Base-by-base conservation (phyloP, 352 stramenopile genomes). In the Pythium utonaiense region DNA sequence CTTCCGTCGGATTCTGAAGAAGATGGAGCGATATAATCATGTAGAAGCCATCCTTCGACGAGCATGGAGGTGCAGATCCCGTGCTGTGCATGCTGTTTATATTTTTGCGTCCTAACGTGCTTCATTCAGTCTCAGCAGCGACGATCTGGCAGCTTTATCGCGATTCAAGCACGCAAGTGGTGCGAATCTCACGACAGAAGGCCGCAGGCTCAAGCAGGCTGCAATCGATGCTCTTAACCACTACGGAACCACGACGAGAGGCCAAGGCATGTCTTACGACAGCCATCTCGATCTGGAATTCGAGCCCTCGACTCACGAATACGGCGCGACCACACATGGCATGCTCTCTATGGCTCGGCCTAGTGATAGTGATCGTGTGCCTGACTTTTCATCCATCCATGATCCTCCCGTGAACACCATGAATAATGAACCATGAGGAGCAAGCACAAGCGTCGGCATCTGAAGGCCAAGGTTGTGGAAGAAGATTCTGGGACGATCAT, bases 1-100 rank as follows among this genome's bases (percentile, higher is more conserved):
- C 53, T 88, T 88, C 53, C 82, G 80, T 61, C 74, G 75, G 47
- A 84, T 85, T 47, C 58, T 88, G 8, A 83, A 85, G 69, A 85
- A 85, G 45, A 86, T 86, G 78, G 71, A 83, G 31, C 77, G 78
- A 10, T 88, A 88, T 54, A 74, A 70, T 36, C 71, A 74, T 6
- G 69, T 86, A 13, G 78, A 88, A 66, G 71, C 74, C 36, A 80
- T 86, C 17, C 57, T 88, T 40, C 73, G 75, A 17, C 77, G 75
- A 24, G 78, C 75, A 21, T 88, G 78, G 78, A 86, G 74, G 78
- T 88, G 52, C 22, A 31, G 6, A n/a, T 30, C 13, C 13, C 5
- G 12, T 53, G 24, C n/a, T 12, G 28, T 9, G 28, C 5, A 33
- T 33, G 9, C 28, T 10, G 5, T 33, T 9, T 10, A 9, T 33